A percentile compares a stretch with the other conserved stretches of the same genome.
Evolutionary conservation across 371 early-diverging fungal genomes (phyloP).

Genomic region (Mortierella sp.): DNA sequence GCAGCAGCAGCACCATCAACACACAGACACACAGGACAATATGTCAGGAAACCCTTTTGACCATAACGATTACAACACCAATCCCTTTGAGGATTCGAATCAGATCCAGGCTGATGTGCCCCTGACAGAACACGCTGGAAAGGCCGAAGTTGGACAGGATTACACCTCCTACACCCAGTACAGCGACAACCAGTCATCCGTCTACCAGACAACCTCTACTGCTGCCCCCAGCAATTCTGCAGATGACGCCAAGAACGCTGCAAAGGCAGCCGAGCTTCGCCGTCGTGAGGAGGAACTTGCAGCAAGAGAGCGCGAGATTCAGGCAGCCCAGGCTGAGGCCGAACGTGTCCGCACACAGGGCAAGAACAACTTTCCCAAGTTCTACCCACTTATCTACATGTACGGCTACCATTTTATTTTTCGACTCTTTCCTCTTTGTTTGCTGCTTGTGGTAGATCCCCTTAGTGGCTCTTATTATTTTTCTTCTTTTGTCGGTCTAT

Average conservation of each 20-base stretch:
- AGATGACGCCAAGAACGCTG: conserved; percentile 40
- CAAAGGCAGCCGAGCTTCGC: conserved; percentile 51
- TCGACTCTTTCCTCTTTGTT: conserved; percentile 3
- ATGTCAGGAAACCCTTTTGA: conserved; percentile 56
- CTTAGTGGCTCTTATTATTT: background rate
- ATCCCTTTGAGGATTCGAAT: conserved; percentile 53
- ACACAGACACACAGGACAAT: background rate
- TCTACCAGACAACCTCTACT: conserved; percentile 29
- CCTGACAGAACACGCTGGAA: conserved; percentile 39
- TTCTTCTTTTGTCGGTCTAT: background rate
- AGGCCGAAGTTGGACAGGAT: conserved; percentile 54
- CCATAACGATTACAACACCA: conserved; percentile 49
- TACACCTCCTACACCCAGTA: conserved; percentile 59
- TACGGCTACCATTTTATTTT: conserved; percentile 65
- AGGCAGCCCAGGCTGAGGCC: conserved; percentile 56
- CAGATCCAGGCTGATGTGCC: conserved; percentile 59
- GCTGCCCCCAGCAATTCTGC: conserved; percentile 15
- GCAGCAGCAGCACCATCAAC: background rate
- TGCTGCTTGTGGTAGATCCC: background rate
- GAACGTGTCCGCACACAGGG: conserved; percentile 62
- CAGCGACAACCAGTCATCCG: conserved; percentile 48
- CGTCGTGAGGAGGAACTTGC: conserved; percentile 59
- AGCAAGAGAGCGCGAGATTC: conserved; percentile 48
- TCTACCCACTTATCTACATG: conserved; percentile 88
- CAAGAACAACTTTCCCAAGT: conserved; percentile 89